Evolutionary conservation across 306 rosid species (phyloP).

Genomic region (Sindora glabra): DNA sequence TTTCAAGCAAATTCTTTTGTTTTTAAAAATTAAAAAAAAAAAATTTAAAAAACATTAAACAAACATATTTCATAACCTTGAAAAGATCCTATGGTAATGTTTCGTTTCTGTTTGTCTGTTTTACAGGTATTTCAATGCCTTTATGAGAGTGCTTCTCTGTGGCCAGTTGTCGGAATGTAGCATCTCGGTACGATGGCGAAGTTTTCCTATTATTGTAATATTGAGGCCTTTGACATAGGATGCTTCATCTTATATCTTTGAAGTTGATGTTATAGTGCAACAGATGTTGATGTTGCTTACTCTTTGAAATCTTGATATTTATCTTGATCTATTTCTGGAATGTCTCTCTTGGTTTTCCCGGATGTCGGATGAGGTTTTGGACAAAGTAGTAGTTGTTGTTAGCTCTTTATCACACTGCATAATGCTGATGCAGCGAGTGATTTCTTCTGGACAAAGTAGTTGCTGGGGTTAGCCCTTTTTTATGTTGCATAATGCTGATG

Average conservation of each 20-base stretch:
- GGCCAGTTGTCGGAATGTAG: slow-evolving; percentile 10
- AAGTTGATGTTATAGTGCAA: slow-evolving; percentile 21
- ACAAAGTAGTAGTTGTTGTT: no score
- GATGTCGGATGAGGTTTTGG: slow-evolving; percentile 5
- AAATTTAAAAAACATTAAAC: no score
- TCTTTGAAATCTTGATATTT: slow-evolving; percentile 6
- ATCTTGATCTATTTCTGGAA: slow-evolving; percentile 10
- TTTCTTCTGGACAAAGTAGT: no score
- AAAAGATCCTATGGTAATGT: slow-evolving; percentile 3
- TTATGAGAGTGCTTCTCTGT: slow-evolving; percentile 41
- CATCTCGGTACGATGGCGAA: slow-evolving; percentile 25
- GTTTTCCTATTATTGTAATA: slow-evolving; percentile 13
- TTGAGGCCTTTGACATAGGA: slow-evolving; percentile 25
- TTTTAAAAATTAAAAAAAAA: no score
- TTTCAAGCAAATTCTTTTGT: no score
- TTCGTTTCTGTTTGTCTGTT: slow-evolving; percentile 9
- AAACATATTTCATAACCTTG: no score
- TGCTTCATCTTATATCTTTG: slow-evolving; percentile 22
- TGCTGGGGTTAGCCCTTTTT: no score
- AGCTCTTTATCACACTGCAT: no score
- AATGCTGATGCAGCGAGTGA: no score
- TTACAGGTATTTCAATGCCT: slow-evolving; percentile 96
- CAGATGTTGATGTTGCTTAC: slow-evolving; percentile 15
- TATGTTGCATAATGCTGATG: no score
- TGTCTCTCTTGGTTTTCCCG: background rate